phyloP scores from a whole-genome alignment of 2,329 filamentous ascomycete genomes.

The Alternaria sp. region DNA sequence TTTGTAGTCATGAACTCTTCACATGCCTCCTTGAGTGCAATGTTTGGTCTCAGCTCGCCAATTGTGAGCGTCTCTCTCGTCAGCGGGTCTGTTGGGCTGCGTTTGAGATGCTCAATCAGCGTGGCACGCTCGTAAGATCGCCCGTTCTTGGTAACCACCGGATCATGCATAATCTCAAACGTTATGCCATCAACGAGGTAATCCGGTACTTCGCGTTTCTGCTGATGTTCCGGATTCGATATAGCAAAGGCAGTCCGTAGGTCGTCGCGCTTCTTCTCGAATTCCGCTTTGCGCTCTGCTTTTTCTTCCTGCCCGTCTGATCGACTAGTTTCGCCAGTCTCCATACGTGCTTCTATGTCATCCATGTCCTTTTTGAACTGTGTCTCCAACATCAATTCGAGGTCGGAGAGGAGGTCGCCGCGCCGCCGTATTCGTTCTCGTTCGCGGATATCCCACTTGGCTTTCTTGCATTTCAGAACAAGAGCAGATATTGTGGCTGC shows the following conservation, averaged over 20 bases:
- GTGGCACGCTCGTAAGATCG: slow-evolving; percentile 89
- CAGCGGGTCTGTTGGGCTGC: slow-evolving; percentile 78
- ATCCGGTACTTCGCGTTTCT: slow-evolving; percentile 69
- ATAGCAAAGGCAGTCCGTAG: slow-evolving; percentile 58
- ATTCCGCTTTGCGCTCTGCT: slow-evolving; percentile 54
- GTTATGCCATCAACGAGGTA: slow-evolving; percentile 80
- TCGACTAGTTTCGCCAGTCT: slow-evolving; percentile 50
- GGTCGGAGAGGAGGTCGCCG: slow-evolving; percentile 66
- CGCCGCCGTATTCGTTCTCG: slow-evolving; percentile 65
- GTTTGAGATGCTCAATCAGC: slow-evolving; percentile 83
- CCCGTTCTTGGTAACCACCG: slow-evolving; percentile 77
- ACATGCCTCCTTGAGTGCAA: slow-evolving; percentile 81
- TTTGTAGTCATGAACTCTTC: slow-evolving; percentile 86
- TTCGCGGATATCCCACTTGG: slow-evolving; percentile 82
- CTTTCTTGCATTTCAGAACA: slow-evolving; percentile 83
- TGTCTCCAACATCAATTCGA: slow-evolving; percentile 57
- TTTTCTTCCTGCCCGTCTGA: slow-evolving; percentile 60
- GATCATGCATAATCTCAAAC: slow-evolving; percentile 78
- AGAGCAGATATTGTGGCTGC: slow-evolving; percentile 75
- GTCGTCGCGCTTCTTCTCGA: slow-evolving; percentile 55
- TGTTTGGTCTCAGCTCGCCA: slow-evolving; percentile 79
- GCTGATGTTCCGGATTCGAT: slow-evolving; percentile 56
- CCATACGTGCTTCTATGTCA: slow-evolving; percentile 51
- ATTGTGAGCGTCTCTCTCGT: slow-evolving; percentile 77
- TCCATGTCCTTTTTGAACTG: slow-evolving; percentile 47